Evolutionary conservation across 352 stramenopile species (phyloP).

Genomic region (Phytophthora pluvialis): DNA sequence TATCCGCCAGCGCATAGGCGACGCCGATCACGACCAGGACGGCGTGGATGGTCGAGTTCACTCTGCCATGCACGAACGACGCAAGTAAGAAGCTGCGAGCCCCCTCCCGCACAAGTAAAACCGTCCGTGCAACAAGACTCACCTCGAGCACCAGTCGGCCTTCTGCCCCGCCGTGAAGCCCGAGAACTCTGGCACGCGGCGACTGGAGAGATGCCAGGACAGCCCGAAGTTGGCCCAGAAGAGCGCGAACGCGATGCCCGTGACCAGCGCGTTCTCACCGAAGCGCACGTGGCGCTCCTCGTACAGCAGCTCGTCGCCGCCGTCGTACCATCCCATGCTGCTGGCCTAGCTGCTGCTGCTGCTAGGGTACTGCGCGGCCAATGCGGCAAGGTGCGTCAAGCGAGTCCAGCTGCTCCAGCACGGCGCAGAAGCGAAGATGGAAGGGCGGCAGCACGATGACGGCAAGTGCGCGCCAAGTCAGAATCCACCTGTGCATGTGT

Average conservation of each 20-base stretch:
- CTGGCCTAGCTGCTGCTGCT: background rate
- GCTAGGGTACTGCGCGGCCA: background rate
- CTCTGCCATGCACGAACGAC: conserved; percentile 35
- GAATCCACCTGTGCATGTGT: conserved; percentile 29
- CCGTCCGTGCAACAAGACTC: conserved; percentile 12
- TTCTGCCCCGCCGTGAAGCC: conserved; percentile 71
- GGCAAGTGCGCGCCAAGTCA: conserved; percentile 16
- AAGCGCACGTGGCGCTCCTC: conserved; percentile 67
- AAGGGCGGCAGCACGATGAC: conserved; percentile 16
- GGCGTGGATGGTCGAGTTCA: conserved; percentile 85
- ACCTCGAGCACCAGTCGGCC: conserved; percentile 85
- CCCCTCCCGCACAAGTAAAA: background rate
- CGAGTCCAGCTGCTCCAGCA: conserved; percentile 6
- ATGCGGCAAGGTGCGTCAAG: conserved; percentile 6
- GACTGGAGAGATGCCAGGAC: conserved; percentile 66
- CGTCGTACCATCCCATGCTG: conserved; percentile 45
- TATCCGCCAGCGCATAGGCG: conserved; percentile 64
- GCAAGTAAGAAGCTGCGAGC: background rate
- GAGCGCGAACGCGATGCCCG: conserved; percentile 60
- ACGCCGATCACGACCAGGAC: conserved; percentile 70
- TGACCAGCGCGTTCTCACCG: conserved; percentile 70
- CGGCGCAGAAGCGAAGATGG: conserved; percentile 29
- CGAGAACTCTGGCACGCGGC: conserved; percentile 64
- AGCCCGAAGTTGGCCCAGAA: conserved; percentile 75
- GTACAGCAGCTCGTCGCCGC: conserved; percentile 50